Conservation (phyloP, 108 stramenopile genomes). For the Conticribra guillardii region DNA sequence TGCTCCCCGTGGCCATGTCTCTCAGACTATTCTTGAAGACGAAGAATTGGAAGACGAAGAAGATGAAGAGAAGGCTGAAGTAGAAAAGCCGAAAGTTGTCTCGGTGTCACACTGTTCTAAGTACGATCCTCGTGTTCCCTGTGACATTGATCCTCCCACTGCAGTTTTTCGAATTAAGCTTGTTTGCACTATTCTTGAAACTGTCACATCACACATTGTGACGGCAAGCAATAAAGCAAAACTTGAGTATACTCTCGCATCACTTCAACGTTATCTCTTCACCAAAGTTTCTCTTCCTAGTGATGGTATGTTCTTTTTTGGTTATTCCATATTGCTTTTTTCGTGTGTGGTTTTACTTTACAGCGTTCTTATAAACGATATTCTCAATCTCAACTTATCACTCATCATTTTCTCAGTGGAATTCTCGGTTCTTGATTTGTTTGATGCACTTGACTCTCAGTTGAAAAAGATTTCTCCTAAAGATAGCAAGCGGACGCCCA, state of each 20-base stretch:
- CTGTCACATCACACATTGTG: constrained; percentile 69
- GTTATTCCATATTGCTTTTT: too few relatives aligned
- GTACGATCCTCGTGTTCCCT: constrained; percentile 90
- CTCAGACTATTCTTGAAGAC: constrained; percentile 81
- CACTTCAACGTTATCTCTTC: constrained; percentile 95
- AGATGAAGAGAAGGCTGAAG: constrained; percentile 36
- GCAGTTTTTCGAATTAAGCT: constrained; percentile 87
- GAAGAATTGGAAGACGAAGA: constrained; percentile 79
- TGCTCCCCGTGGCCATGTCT: constrained; percentile 44
- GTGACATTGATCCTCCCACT: constrained; percentile 80
- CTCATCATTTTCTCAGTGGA: constrained; percentile 74
- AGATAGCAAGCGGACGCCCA: constrained; percentile 27
- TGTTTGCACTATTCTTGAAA: constrained; percentile 85
- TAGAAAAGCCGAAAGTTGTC: constrained; percentile 51
- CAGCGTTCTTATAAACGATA: too few relatives aligned
- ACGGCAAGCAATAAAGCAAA: constrained; percentile 64
- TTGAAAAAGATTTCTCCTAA: constrained; percentile 56
- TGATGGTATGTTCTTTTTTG: constrained; percentile 55
- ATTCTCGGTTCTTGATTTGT: constrained; percentile 90
- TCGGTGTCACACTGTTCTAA: constrained; percentile 76
- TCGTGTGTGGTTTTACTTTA: too few relatives aligned
- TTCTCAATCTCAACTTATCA: too few relatives aligned
- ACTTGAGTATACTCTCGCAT: constrained; percentile 70
- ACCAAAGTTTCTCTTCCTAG: constrained; percentile 88
- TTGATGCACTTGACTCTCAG: constrained; percentile 88